A percentile compares a stretch with the other conserved stretches of the same genome.
Evolutionary conservation across 805 yeast genomes (phyloP).

Genomic region (Maudiozyma serrabonitensis): DNA sequence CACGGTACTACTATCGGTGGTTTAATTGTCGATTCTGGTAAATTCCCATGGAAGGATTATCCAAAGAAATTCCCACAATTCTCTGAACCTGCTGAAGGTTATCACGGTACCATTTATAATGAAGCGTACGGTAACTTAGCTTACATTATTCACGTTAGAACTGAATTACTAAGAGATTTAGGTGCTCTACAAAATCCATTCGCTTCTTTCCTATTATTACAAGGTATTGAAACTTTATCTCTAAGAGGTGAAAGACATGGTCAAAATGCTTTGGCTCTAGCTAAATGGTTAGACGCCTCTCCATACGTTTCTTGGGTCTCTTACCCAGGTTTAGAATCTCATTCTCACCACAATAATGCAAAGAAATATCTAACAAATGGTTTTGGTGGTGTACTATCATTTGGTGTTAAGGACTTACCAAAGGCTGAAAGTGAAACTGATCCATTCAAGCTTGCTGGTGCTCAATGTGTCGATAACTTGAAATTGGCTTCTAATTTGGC

Average conservation of each 20-base stretch:
- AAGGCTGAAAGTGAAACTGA: conserved; percentile 38
- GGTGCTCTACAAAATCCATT: conserved; percentile 89
- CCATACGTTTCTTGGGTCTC: conserved; percentile 82
- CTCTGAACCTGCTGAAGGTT: conserved; percentile 84
- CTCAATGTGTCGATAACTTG: conserved; percentile 72
- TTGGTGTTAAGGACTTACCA: conserved; percentile 68
- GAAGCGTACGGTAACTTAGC: conserved; percentile 78
- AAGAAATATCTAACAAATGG: conserved; percentile 74
- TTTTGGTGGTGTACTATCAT: conserved; percentile 80
- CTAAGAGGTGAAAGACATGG: conserved; percentile 91
- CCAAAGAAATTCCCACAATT: conserved; percentile 88
- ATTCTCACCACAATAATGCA: conserved; percentile 69
- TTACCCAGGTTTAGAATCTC: conserved; percentile 79
- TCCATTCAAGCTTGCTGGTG: conserved; percentile 69
- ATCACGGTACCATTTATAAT: conserved; percentile 77
- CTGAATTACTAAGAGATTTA: conserved; percentile 80
- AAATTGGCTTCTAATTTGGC: conserved; percentile 88
- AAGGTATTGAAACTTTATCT: conserved; percentile 91
- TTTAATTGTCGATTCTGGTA: conserved; percentile 81
- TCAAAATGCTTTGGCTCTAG: conserved; percentile 69
- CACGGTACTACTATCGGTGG: conserved; percentile 95
- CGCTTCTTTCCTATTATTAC: conserved; percentile 73
- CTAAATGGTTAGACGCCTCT: conserved; percentile 61
- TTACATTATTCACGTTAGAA: conserved; percentile 68
- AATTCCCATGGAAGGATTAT: conserved; percentile 80